These are phyloP conservation scores for Diplodia sapinea DNA, from an alignment of 2,329 filamentous ascomycete genomes.

Conservation along the genomic window DNA sequence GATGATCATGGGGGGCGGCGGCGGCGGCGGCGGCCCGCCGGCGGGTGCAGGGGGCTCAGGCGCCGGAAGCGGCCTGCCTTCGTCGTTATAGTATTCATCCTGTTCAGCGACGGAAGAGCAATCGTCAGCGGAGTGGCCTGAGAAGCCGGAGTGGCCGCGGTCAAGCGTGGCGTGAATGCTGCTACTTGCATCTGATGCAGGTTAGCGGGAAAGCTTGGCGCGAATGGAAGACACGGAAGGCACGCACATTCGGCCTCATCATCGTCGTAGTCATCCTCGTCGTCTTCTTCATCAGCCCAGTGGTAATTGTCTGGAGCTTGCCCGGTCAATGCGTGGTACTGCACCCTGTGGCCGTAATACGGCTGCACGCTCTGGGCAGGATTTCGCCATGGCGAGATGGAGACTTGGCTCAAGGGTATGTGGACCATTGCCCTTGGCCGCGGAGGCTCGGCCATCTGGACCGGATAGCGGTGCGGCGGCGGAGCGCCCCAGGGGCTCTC, in stretches of 20 bases:
- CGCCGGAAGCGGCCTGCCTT: neutral
- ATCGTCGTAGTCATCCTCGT: constrained; percentile 1
- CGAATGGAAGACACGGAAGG: neutral
- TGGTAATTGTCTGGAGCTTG: constrained; percentile 4
- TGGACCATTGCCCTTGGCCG: neutral
- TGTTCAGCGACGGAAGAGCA: constrained; percentile 10
- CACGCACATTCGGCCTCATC: constrained; percentile 20
- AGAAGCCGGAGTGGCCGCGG: neutral
- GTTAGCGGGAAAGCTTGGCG: neutral
- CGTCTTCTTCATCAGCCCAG: constrained; percentile 14
- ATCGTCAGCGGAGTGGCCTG: constrained; percentile 4
- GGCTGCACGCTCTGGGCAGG: neutral
- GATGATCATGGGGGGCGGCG: neutral
- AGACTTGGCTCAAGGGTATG: constrained; percentile 5
- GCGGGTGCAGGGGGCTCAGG: constrained; percentile 3
- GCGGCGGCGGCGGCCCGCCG: neutral
- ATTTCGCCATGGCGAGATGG: neutral
- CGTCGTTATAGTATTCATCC: neutral
- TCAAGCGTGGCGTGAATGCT: constrained; percentile 15
- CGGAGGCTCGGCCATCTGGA: constrained; percentile 15
- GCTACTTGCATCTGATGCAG: constrained; percentile 29
- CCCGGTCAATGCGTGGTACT: constrained; percentile 1
- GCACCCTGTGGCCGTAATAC: neutral
- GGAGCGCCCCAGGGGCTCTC: constrained; percentile 4
- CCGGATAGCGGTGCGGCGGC: neutral